Evolutionary conservation across 2,329 filamentous ascomycete genomes (phyloP).

Genomic region (Talaromyces atroroseus): DNA sequence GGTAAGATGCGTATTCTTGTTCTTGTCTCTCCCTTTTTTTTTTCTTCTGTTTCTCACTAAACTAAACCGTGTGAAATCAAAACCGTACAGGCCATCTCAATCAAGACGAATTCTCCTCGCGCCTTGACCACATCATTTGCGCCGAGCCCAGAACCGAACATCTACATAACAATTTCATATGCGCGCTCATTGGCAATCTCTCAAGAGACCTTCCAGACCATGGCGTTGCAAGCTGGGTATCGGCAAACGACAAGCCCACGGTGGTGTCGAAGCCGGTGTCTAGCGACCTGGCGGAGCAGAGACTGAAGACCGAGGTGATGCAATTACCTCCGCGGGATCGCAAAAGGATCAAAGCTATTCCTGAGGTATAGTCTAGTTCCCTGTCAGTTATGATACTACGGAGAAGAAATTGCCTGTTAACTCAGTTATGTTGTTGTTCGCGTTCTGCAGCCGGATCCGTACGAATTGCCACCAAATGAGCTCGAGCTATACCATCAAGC

Average conservation of each 20-base stretch:
- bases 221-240: constrained; percentile 60
- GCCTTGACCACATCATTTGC: constrained; percentile 52
- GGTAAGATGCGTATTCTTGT: constrained; percentile 36
- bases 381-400: not conserved
- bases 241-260: constrained; percentile 52
- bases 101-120: constrained; percentile 55
- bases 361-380: constrained; percentile 35
- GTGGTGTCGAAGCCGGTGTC: constrained; percentile 47
- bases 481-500: constrained; percentile 42
- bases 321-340: constrained; percentile 55
- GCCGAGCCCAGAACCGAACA: constrained; percentile 49
- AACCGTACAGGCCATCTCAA: constrained; percentile 52
- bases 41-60: not conserved
- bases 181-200: constrained; percentile 55
- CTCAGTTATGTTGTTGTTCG: constrained; percentile 3
- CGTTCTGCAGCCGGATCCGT: constrained; percentile 35
- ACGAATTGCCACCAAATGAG: constrained; percentile 27
- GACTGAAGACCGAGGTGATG: constrained; percentile 61
- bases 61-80: no score
- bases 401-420: not conserved
- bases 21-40: no score
- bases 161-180: constrained; percentile 58
- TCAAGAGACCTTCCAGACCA: constrained; percentile 57
- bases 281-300: constrained; percentile 58
- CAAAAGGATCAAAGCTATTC: constrained; percentile 52